A percentile compares a stretch with the other conserved stretches of the same genome.
Evolutionary conservation across 768 basidiomycete genomes (phyloP).

Genomic region (Pleurotus tuber-regium): DNA sequence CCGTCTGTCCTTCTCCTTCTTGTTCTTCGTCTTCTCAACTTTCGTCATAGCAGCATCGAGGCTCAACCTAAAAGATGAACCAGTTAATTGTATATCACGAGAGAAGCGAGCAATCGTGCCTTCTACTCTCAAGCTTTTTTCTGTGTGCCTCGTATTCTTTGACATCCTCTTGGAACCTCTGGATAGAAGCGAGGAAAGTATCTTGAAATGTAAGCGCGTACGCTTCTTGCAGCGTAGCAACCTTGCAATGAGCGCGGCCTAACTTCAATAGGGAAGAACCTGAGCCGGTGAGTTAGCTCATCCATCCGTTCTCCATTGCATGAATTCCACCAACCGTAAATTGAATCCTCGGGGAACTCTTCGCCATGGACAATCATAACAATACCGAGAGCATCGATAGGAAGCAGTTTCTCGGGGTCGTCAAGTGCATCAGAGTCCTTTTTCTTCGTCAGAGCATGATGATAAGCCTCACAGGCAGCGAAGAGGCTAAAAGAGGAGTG

Average conservation of each 20-base stretch:
- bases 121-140: constrained; percentile 85
- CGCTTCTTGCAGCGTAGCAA: constrained; percentile 83
- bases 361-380: constrained; percentile 88
- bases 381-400: constrained; percentile 76
- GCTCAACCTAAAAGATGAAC: constrained; percentile 51
- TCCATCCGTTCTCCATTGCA: neutral
- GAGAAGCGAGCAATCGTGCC: constrained; percentile 40
- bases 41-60: constrained; percentile 76
- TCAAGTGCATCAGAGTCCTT: constrained; percentile 42
- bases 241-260: constrained; percentile 82
- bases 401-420: constrained; percentile 67
- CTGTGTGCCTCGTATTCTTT: constrained; percentile 78
- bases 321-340: constrained; percentile 50
- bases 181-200: constrained; percentile 67
- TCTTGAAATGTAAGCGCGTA: constrained; percentile 72
- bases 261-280: constrained; percentile 72
- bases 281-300: constrained; percentile 20
- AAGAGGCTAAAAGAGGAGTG: constrained; percentile 49
- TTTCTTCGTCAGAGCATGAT: constrained; percentile 71
- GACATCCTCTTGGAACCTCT: constrained; percentile 67
- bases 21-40: constrained; percentile 64
- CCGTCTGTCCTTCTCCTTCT: constrained; percentile 78
- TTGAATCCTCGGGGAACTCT: constrained; percentile 74
- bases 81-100: neutral
- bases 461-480: constrained; percentile 68